Base-by-base conservation (phyloP, 2,329 filamentous ascomycete species). In the Knufia petricola region DNA sequence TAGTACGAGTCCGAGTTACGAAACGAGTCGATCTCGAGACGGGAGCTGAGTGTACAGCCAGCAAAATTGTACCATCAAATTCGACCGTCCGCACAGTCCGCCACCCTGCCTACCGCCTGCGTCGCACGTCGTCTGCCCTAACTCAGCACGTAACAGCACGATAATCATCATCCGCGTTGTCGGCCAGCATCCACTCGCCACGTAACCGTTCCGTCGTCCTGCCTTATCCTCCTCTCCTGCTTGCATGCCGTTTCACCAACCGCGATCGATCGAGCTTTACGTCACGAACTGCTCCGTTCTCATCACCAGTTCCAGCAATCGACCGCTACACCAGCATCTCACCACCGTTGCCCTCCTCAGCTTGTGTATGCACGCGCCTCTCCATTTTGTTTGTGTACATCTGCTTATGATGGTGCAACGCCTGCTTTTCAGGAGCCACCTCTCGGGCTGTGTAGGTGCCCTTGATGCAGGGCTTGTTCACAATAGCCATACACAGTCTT, bases 1-100 rank as follows among this genome's bases (percentile, higher is more conserved):
- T 31, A 44, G 41, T 44, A 30, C 41, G 41, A 44, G n/a, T 19
- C 41, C 41, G 41, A 44, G 41, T 17, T 31, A 31, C 41, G 41
- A 30, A 28, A 32, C 41, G 24, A 44, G 41, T 32, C 41, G 41
- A 44, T 31, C 41, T 31, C 41, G 41, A 44, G 24, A 44, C 41
- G 41, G 28, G 32, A 44, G 41, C 41, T 44, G 8, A 20, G 19
- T 23, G 24, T 12, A 28, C 28, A 17, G 12, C 28, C 4, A 31
- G 19, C 20, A 26, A 41, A 26, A 20, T 23, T 30, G 23, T 31
- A 20, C 40, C 21, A 9, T 43, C 40, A 30, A 9, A 20, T 20
- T 19, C 40, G 40, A 4, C 17, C 4, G 26, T 20, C 24, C 40
- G 24, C 40, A 23, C 28, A 3, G 26, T 28, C 28, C 41, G n/a